phyloP scores from a whole-genome alignment of 2,329 filamentous ascomycete species.

The Blastomyces percursus region DNA sequence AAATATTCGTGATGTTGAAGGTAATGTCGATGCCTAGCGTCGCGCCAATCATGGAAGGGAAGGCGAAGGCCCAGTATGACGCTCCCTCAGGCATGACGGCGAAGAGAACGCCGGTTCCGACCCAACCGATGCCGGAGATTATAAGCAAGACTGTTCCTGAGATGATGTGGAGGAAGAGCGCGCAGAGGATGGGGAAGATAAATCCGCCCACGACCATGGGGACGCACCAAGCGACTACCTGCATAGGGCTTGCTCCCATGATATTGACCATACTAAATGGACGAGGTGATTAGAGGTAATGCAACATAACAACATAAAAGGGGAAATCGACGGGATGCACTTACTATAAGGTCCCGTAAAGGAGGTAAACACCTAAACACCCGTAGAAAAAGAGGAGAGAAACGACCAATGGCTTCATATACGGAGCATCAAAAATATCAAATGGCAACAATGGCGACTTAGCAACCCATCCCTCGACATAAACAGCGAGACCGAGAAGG shows the following conservation, averaged over 20 bases:
- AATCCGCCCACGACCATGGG: slow-evolving; percentile 60
- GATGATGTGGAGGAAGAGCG: slow-evolving; percentile 56
- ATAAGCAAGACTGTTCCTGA: slow-evolving; percentile 53
- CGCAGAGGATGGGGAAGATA: slow-evolving; percentile 51
- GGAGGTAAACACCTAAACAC: slow-evolving; percentile 55
- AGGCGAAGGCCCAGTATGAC: slow-evolving; percentile 62
- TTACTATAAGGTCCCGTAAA: slow-evolving; percentile 60
- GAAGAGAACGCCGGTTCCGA: slow-evolving; percentile 51
- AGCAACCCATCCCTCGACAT: slow-evolving; percentile 62
- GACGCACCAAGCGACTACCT: slow-evolving; percentile 57
- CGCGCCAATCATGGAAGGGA: slow-evolving; percentile 50
- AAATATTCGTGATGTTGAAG: slow-evolving; percentile 65
- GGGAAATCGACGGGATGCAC: slow-evolving; percentile 17
- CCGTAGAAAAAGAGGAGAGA: slow-evolving; percentile 59
- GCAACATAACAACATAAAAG: background rate
- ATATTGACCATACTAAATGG: slow-evolving; percentile 47
- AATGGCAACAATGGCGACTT: slow-evolving; percentile 57
- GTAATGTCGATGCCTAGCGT: slow-evolving; percentile 66
- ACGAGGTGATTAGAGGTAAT: background rate
- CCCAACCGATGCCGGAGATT: slow-evolving; percentile 49
- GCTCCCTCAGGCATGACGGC: slow-evolving; percentile 49
- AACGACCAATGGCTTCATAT: slow-evolving; percentile 53
- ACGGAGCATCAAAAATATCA: slow-evolving; percentile 58
- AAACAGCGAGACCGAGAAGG: slow-evolving; percentile 50
- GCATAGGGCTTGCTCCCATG: slow-evolving; percentile 48